Conservation (phyloP, 2,329 filamentous ascomycete species). For the Xylaria polymorpha region DNA sequence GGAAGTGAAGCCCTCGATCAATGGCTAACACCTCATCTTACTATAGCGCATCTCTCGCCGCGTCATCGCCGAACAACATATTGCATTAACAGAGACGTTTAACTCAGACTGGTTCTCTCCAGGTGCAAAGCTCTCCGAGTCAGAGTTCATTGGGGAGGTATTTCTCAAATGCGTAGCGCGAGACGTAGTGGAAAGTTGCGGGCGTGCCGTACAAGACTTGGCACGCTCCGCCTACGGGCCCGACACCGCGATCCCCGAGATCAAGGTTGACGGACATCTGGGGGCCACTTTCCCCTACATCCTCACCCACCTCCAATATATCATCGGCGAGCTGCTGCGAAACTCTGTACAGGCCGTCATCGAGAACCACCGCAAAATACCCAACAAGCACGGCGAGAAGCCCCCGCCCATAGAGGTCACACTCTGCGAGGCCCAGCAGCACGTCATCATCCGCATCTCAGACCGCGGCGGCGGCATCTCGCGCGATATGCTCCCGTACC, state of each 20-base stretch:
- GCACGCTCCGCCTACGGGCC: conserved; percentile 80
- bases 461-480: conserved; percentile 95
- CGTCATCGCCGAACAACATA: conserved; percentile 97
- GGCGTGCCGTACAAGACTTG: conserved; percentile 78
- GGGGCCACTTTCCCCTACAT: conserved; percentile 96
- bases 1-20: not conserved
- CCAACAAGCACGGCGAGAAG: conserved; percentile 45
- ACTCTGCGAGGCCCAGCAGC: conserved; percentile 91
- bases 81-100: conserved; percentile 94
- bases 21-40: conserved; percentile 10
- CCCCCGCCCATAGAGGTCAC: conserved; percentile 92
- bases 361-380: conserved; percentile 70
- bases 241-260: conserved; percentile 78
- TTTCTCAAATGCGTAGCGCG: conserved; percentile 92
- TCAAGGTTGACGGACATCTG: conserved; percentile 85
- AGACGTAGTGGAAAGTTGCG: conserved; percentile 88
- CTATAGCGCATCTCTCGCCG: conserved; percentile 87
- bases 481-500: conserved; percentile 82
- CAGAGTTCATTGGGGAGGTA: conserved; percentile 94
- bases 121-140: conserved; percentile 74
- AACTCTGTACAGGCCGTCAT: conserved; percentile 95
- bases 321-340: conserved; percentile 91
- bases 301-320: conserved; percentile 94
- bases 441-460: conserved; percentile 95
- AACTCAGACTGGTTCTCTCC: conserved; percentile 91